Conservation (phyloP, 495 filamentous ascomycete genomes). For the Darksidea phi region DNA sequence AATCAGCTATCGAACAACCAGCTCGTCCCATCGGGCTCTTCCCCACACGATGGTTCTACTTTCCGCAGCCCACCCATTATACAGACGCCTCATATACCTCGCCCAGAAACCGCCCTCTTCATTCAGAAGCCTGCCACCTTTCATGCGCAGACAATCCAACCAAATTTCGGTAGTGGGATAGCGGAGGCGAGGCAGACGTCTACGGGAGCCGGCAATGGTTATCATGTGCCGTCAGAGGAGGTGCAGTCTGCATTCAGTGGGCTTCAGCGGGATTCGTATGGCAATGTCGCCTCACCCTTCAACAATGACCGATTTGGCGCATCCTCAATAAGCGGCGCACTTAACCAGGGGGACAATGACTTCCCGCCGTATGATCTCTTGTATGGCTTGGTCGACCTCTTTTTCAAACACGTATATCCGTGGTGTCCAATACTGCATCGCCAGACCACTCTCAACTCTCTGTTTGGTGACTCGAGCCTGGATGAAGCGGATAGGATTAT, state of each 20-base stretch:
- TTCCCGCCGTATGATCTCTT: slow-evolving; percentile 82
- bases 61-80: slow-evolving; percentile 33
- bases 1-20: slow-evolving; percentile 38
- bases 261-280: slow-evolving; percentile 21
- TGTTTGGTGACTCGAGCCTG: slow-evolving; percentile 74
- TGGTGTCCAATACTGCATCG: slow-evolving; percentile 89
- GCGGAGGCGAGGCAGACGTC: background rate
- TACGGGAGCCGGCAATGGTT: slow-evolving; percentile 16
- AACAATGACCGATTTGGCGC: slow-evolving; percentile 19
- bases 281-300: slow-evolving; percentile 13
- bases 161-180: slow-evolving; percentile 11
- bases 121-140: slow-evolving; percentile 58
- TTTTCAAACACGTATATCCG: slow-evolving; percentile 87
- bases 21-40: slow-evolving; percentile 15
- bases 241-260: slow-evolving; percentile 9
- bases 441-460: slow-evolving; percentile 70
- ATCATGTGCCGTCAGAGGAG: slow-evolving; percentile 17
- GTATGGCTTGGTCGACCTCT: slow-evolving; percentile 77
- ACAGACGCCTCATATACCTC: slow-evolving; percentile 50
- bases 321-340: slow-evolving; percentile 1
- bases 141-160: slow-evolving; percentile 21
- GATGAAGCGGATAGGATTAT: slow-evolving; percentile 80
- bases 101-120: slow-evolving; percentile 62
- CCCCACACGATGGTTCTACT: slow-evolving; percentile 31
- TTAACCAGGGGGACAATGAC: slow-evolving; percentile 58